Base-by-base conservation (phyloP, 352 stramenopile species). In the Pythium aphanidermatum region DNA sequence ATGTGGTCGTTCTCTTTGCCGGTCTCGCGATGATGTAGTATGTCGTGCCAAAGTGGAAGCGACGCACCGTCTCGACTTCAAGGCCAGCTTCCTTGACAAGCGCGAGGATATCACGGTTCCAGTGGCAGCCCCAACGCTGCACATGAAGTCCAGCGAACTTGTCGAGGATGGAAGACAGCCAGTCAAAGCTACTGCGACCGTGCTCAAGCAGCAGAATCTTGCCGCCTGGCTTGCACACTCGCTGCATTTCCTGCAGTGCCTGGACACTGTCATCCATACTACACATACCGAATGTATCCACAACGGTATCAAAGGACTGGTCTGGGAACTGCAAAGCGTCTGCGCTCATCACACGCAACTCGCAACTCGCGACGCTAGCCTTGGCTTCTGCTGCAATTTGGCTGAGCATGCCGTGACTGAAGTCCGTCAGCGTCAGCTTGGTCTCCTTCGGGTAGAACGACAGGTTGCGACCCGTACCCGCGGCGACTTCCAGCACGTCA, bases 241-340 rank as follows among this genome's bases (percentile, higher is more conserved):
- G 73, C 55, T 91, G 74, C 75, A 98, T 96, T 70, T 98, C 94
- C 34, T 68, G 56, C 25, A 99, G 66, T 27, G 93, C 77, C 5
- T 44, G 55, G n/a, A 95, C 72, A 20, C 90, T 83, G 70, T 98
- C 92, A 60, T 98, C 83, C 70, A 97, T 96, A 40, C 79, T 96
- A 60, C 95, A 98, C 3, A 99, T 70, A 2, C 95, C 94, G 63
- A 98, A 98, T 2, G 95, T 98, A 64, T 98, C 94, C 16, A 98
- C 89, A 26, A 98, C 89, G 3, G 92, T 96, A 65, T 98, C 93
- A 66, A 98, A 98, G 1, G 51, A 60, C 31, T 82, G 52, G 38
- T 86, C 66, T 3, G 55, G 39, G 58, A 97, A 97, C 21, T 37
- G 19, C 31, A 95, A 52, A 8, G 61, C 51, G 24, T 59, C 60